phyloP scores from a whole-genome alignment of 306 rosid species.

The Dalbergia cultrata region DNA sequence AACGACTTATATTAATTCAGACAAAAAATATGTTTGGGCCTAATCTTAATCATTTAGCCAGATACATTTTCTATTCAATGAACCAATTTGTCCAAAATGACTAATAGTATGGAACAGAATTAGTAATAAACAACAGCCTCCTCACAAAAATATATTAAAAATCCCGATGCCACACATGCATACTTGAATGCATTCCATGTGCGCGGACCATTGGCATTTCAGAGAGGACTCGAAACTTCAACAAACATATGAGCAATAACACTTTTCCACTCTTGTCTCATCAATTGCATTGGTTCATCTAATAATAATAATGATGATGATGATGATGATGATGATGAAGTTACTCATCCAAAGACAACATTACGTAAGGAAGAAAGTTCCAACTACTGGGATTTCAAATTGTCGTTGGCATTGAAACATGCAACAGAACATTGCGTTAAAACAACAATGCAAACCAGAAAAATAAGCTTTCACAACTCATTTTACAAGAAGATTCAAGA shows the following conservation, averaged over 20 bases:
- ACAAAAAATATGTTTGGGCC: no score
- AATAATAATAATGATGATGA: neutral
- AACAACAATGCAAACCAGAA: constrained; percentile 21
- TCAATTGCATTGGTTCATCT: neutral
- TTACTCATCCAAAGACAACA: neutral
- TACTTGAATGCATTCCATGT: neutral
- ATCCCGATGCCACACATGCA: constrained; percentile 4
- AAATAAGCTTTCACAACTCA: neutral
- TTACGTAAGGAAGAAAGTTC: neutral
- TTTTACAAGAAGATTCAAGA: neutral
- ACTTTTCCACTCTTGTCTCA: neutral
- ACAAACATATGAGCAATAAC: neutral
- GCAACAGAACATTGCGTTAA: constrained; percentile 15
- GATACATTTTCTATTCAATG: no score
- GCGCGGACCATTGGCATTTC: neutral
- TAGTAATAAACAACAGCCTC: neutral
- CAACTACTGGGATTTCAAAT: neutral
- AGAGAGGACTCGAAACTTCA: constrained; percentile 4
- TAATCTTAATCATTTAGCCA: no score
- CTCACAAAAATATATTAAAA: neutral
- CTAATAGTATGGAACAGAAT: no score
- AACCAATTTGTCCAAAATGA: no score
- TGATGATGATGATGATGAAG: neutral
- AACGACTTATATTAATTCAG: no score
- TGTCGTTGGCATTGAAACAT: neutral